Evolutionary conservation across 1,284 basidiomycete genomes (phyloP).

Genomic region (Naganishia liquefaciens): DNA sequence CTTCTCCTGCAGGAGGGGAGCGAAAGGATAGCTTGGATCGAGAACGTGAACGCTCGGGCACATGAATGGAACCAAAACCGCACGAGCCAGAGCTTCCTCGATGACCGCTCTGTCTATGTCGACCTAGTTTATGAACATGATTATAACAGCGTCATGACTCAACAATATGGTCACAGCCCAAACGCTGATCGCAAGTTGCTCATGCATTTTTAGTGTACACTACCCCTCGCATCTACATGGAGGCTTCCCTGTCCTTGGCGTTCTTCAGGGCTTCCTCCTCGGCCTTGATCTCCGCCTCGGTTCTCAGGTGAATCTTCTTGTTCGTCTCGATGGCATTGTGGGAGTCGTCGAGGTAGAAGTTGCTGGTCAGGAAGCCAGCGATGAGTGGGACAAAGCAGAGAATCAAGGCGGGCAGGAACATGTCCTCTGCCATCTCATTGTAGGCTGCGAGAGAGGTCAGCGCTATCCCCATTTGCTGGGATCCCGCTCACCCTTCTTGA

Average conservation of each 20-base stretch:
- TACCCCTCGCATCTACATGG: not conserved
- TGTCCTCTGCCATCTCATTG: conserved; percentile 39
- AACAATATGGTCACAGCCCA: too few species aligned
- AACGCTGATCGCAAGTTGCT: too few species aligned
- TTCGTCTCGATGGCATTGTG: conserved; percentile 44
- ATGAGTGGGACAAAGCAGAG: conserved; percentile 40
- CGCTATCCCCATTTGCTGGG: not conserved
- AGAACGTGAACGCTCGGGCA: too few species aligned
- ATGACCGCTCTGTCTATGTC: too few species aligned
- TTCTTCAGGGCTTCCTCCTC: conserved; percentile 24
- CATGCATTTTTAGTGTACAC: too few species aligned
- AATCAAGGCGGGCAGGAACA: conserved; percentile 41
- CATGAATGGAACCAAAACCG: too few species aligned
- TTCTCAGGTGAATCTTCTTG: conserved; percentile 39
- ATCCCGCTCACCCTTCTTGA: conserved; percentile 37
- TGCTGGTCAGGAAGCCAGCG: conserved; percentile 39
- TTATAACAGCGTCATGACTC: too few species aligned
- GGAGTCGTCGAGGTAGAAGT: conserved; percentile 41
- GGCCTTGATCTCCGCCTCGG: conserved; percentile 27
- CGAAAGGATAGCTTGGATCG: too few species aligned
- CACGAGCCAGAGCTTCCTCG: too few species aligned
- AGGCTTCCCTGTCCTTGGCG: conserved; percentile 19
- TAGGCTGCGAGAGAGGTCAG: conserved; percentile 37
- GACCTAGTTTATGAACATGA: too few species aligned
- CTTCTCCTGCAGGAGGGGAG: too few species aligned